Base-by-base conservation (phyloP, 768 basidiomycete genomes). In the Lactarius vividus region DNA sequence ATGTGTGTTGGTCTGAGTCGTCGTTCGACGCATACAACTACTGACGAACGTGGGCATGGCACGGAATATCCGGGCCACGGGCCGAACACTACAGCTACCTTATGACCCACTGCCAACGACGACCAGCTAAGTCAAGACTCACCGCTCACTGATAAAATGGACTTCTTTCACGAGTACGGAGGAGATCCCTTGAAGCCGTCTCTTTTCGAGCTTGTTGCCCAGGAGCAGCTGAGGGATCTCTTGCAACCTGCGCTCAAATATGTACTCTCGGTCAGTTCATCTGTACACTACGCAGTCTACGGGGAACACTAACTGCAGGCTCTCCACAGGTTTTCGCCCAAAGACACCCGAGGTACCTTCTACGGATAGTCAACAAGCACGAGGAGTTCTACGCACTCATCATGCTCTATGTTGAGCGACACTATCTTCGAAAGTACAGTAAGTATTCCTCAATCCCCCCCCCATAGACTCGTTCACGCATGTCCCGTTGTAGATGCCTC, bases 191-290 rank as follows among this genome's bases (percentile, higher is more conserved):
- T 87, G 56, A 89, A 89, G 68, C 91, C 91, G 2, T 91, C 91
- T 13, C 77, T 97, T 16, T 98, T 96, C 72, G 96, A 98, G 74
- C 84, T 98, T 13, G 81, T 97, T 44, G 94, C 94, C 8, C 92
- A 97, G 75, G 96, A 97, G 70, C 95, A 98, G 74, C 85, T 98
- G 23, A 80, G 91, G 65, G 93, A 96, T 74, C 82, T 97, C 8
- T 82, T 98, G 15, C 96, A 98, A 72, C 96, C 96, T 39, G 94
- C 96, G 16, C 79, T 97, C 73, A 94, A 96, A 78, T 98, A 98
- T 79, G 88, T 96, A 54, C 79, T 98, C 39, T 90, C 91, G 67
- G 96, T 96, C 75, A 79, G 89, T 75, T 15, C 4, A 18, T 26
- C 16, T 10, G 49, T 59, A 11, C n/a, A 33, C n/a, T 16, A 11